Evolutionary conservation across 1,284 basidiomycete species (phyloP), one percentile per base, ranked within the genome.

Genomic region (Apiotrichum akiyoshidainum): DNA sequence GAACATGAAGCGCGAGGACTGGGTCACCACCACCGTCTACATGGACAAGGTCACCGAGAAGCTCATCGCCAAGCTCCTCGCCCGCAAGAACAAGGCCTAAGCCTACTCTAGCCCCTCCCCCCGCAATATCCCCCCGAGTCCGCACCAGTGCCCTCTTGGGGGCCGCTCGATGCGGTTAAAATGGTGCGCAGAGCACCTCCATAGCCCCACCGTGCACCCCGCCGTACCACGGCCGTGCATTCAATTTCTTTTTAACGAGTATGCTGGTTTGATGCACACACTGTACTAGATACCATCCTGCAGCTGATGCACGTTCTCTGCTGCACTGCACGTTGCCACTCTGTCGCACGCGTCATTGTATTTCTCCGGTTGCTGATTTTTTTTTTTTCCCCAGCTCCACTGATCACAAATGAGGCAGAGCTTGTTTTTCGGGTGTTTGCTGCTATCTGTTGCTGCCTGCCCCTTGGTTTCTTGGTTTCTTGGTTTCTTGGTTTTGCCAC

Each of bases 11-110:
- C 83, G 92, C 67, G 90, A 92, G 69, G 89, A 96, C 78, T 96
- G 92, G 90, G 93, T 94, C 41, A 81, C 91, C 39, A 97, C 93
- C 2, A 85, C 89, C 74, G 89, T 85, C 55, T 96, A 93, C 78
- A 88, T 95, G 86, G 90, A 94, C 78, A 85, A 87, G 58, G 91
- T 95, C 57, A 73, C 75, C 62, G 70, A 70, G 53, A 66, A 64
- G 56, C 60, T 75, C 53, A 50, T 68, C 39, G 54, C 69, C 65
- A 73, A 73, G 67, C 65, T 73, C 53, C 61, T 65, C 58, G 67
- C 65, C 39, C 59, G 59, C 57, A 57, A 55, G 54, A 52, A 45
- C 58, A 59, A 61, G 60, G 53, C 55, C 44, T 58, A 58, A 52
- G 34, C 47, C 17, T 37, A 11, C 16, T 14, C 12, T n/a, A 16